These are phyloP conservation scores for Hsuehochloa calcarea DNA, from an alignment of 176 grass and related monocot genomes.

Conservation along the genomic window DNA sequence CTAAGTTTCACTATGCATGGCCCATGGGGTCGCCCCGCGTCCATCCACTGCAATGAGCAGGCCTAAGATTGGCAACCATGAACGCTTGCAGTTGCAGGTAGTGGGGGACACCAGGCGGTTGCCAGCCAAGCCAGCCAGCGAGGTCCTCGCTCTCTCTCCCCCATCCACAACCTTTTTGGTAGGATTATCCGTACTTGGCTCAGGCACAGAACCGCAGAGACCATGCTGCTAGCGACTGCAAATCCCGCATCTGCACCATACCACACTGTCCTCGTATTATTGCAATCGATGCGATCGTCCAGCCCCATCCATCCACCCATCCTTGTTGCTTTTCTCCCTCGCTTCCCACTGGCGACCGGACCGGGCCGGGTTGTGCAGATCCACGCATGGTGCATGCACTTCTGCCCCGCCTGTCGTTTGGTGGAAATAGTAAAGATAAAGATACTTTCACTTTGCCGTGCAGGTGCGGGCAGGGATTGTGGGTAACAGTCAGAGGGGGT, in stretches of 20 bases:
- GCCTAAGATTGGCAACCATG: background rate
- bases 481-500: background rate
- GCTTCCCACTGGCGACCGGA: background rate
- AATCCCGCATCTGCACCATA: background rate
- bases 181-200: background rate
- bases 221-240: background rate
- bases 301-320: background rate
- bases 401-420: background rate
- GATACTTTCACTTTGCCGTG: constrained; percentile 6
- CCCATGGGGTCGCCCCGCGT: background rate
- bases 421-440: background rate
- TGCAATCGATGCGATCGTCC: background rate
- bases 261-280: background rate
- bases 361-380: background rate
- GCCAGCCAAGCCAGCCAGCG: background rate
- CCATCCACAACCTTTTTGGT: background rate
- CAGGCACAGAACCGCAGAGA: background rate
- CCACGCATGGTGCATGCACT: background rate
- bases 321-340: background rate
- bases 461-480: background rate
- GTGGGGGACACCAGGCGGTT: background rate
- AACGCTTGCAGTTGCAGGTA: background rate
- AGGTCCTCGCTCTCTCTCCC: background rate
- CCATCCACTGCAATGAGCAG: background rate
- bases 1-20: background rate